Evolutionary conservation across 2,329 filamentous ascomycete genomes (phyloP).

Genomic region (Aspergillus sergii): DNA sequence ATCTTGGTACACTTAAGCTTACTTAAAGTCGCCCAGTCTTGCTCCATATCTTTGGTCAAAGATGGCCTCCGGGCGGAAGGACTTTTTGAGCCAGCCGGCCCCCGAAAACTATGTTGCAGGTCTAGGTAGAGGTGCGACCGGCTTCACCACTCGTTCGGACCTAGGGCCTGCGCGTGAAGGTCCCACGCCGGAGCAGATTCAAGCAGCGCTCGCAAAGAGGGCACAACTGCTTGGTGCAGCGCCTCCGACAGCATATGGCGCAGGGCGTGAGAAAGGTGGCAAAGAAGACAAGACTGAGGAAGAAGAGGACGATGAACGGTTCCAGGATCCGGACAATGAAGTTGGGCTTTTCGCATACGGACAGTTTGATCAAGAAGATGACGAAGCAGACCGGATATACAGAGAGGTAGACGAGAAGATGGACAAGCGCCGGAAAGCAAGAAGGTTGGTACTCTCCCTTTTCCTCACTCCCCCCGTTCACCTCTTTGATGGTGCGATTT

Average conservation of each 20-base stretch:
- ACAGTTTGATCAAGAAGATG: constrained; percentile 95
- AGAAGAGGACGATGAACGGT: constrained; percentile 76
- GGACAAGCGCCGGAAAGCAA: constrained; percentile 81
- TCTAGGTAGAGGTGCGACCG: constrained; percentile 94
- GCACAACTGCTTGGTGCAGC: constrained; percentile 77
- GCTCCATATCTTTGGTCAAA: constrained; percentile 24
- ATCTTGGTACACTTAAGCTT: neutral
- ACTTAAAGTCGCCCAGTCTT: neutral
- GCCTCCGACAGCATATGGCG: constrained; percentile 74
- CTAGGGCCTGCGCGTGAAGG: constrained; percentile 92
- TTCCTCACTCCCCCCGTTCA: constrained; percentile 13
- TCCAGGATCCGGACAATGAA: constrained; percentile 96
- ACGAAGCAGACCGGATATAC: constrained; percentile 96
- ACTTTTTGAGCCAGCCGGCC: constrained; percentile 85
- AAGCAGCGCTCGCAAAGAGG: constrained; percentile 92
- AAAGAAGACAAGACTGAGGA: constrained; percentile 69
- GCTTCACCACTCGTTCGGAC: constrained; percentile 96
- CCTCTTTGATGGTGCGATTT: constrained; percentile 48
- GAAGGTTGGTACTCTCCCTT: constrained; percentile 70
- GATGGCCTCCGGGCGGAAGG: constrained; percentile 68
- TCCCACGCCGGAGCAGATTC: constrained; percentile 96
- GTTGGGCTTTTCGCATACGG: constrained; percentile 93
- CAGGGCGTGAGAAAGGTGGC: constrained; percentile 65
- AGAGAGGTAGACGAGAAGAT: constrained; percentile 96
- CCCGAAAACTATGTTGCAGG: constrained; percentile 92